Evolutionary conservation across 306 rosid species (phyloP).

Genomic region (Lathyrus tuberosus): DNA sequence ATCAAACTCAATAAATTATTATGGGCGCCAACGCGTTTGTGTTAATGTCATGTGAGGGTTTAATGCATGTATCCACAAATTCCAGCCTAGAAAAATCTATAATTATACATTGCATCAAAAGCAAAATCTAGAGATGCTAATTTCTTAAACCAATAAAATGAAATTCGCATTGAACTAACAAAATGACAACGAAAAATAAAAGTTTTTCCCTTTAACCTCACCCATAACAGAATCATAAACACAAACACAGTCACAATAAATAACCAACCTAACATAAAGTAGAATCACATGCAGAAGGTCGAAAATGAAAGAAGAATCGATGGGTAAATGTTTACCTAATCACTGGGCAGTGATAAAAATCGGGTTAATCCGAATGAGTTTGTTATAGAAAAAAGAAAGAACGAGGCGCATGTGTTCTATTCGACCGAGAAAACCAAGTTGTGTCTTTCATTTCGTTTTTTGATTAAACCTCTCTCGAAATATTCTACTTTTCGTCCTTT

Average conservation of each 20-base stretch:
- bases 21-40: background rate
- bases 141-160: conserved; percentile 24
- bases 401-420: conserved; percentile 11
- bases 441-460: conserved; percentile 13
- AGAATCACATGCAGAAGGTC: conserved; percentile 19
- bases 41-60: background rate
- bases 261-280: background rate
- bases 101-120: conserved; percentile 22
- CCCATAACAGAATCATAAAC: background rate
- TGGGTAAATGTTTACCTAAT: conserved; percentile 45
- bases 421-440: conserved; percentile 32
- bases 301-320: conserved; percentile 3
- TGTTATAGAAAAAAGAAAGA: conserved; percentile 39
- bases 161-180: conserved; percentile 36
- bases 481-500: too few species aligned
- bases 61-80: background rate
- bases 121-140: background rate
- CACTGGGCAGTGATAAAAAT: conserved; percentile 28
- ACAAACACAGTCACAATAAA: background rate
- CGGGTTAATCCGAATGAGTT: conserved; percentile 36
- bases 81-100: conserved; percentile 1
- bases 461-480: too few species aligned
- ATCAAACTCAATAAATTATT: background rate
- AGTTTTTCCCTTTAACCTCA: conserved; percentile 23
- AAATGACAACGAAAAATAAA: conserved; percentile 27